Percentiles rank a stretch among this genome's conserved stretches.
Evolutionary conservation across 2,329 filamentous ascomycete species (phyloP).

Genomic region (Pseudophaeomoniella oleicola): DNA sequence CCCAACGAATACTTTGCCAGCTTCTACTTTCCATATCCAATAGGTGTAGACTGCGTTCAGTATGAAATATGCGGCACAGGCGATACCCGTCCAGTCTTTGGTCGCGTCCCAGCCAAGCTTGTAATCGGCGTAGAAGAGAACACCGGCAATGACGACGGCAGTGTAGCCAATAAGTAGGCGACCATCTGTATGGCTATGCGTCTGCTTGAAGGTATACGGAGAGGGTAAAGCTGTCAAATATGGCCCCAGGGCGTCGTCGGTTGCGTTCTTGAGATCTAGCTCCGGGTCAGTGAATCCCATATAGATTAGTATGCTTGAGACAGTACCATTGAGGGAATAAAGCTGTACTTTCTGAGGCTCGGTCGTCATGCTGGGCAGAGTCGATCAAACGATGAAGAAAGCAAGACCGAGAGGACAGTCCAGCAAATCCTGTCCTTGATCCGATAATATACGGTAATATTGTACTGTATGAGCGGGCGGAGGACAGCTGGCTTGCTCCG

Average conservation of each 20-base stretch:
- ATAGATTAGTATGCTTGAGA: background rate
- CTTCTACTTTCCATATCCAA: constrained; percentile 78
- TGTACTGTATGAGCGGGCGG: too few relatives aligned
- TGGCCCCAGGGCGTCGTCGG: constrained; percentile 84
- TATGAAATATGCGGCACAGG: constrained; percentile 64
- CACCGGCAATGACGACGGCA: constrained; percentile 65
- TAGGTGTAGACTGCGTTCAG: constrained; percentile 65
- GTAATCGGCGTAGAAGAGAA: constrained; percentile 84
- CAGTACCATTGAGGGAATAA: constrained; percentile 31
- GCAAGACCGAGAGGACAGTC: constrained; percentile 2
- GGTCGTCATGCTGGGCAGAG: background rate
- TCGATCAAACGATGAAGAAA: too few relatives aligned
- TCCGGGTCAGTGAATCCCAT: constrained; percentile 2
- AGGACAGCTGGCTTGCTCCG: too few relatives aligned
- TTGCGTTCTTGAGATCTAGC: constrained; percentile 87
- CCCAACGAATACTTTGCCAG: constrained; percentile 68
- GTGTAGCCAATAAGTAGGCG: constrained; percentile 71
- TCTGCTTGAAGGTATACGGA: constrained; percentile 53
- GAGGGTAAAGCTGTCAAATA: constrained; percentile 75
- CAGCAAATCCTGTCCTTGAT: too few relatives aligned
- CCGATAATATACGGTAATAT: too few relatives aligned
- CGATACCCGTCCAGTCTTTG: constrained; percentile 64
- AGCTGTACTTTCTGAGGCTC: constrained; percentile 24
- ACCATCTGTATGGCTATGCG: constrained; percentile 66
- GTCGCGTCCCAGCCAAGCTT: constrained; percentile 78